phyloP scores from a whole-genome alignment of 2,329 filamentous ascomycete genomes.

The Colletotrichum graminicola region DNA sequence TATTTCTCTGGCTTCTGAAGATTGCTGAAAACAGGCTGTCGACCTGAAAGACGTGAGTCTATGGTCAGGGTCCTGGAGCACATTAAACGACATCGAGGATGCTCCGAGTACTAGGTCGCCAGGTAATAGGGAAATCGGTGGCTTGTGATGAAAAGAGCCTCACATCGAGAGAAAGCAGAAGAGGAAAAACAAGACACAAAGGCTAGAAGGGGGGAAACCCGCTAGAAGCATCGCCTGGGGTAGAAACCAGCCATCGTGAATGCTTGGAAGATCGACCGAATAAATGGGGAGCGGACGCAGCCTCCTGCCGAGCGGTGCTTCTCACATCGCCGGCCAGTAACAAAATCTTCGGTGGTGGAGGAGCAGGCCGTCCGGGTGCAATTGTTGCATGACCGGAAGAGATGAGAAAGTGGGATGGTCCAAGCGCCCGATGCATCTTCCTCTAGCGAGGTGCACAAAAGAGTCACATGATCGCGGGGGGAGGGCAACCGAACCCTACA shows the following conservation, averaged over 20 bases:
- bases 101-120: too few species aligned
- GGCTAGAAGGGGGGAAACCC: neutral
- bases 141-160: too few species aligned
- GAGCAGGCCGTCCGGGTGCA: neutral
- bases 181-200: neutral
- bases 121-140: too few species aligned
- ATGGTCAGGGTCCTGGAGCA: too few species aligned
- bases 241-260: neutral
- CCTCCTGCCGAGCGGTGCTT: neutral
- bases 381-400: neutral
- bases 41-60: too few species aligned
- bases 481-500: conserved; percentile 42
- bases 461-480: conserved; percentile 40
- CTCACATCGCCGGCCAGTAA: neutral
- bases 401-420: neutral
- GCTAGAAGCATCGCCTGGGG: too few species aligned
- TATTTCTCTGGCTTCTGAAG: too few species aligned
- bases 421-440: neutral
- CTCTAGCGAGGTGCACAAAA: conserved; percentile 3
- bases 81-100: too few species aligned
- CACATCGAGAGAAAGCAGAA: too few species aligned
- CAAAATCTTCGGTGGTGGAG: neutral
- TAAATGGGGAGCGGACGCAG: neutral
- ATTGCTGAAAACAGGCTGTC: too few species aligned
- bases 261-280: neutral